Evolutionary conservation across 306 rosid species (phyloP).

Genomic region (Vigna unguiculata): DNA sequence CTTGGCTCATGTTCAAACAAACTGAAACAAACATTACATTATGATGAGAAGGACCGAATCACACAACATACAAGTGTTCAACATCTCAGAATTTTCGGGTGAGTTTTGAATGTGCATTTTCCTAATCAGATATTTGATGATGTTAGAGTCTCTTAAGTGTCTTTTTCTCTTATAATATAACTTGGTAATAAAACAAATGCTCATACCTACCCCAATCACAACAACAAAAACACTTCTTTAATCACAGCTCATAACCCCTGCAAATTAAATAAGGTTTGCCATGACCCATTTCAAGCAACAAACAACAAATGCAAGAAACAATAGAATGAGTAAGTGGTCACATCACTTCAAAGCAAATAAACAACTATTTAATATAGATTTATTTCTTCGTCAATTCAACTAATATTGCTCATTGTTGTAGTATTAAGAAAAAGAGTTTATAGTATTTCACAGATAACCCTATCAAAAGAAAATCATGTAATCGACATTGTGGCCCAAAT

Average conservation of each 20-base stretch:
- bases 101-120: neutral
- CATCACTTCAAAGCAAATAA: slow-evolving; percentile 17
- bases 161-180: slow-evolving; percentile 8
- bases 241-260: neutral
- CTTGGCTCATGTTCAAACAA: neutral
- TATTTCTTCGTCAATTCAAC: neutral
- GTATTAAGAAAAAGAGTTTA: neutral
- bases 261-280: neutral
- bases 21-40: slow-evolving; percentile 17
- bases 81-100: slow-evolving; percentile 2
- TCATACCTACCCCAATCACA: slow-evolving; percentile 31
- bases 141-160: neutral
- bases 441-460: neutral
- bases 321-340: slow-evolving; percentile 14
- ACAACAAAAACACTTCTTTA: neutral
- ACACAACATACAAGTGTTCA: neutral
- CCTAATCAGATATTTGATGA: slow-evolving; percentile 1
- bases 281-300: slow-evolving; percentile 10
- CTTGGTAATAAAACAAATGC: neutral
- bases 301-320: slow-evolving; percentile 20
- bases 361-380: neutral
- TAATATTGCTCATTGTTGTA: neutral
- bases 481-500: neutral
- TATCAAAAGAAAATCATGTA: too few species aligned
- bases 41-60: neutral